Evolutionary conservation across 164 flowering plant genomes (phyloP), one percentile per base, ranked within the genome.

Genomic region (Magnolia kwangsiensis): DNA sequence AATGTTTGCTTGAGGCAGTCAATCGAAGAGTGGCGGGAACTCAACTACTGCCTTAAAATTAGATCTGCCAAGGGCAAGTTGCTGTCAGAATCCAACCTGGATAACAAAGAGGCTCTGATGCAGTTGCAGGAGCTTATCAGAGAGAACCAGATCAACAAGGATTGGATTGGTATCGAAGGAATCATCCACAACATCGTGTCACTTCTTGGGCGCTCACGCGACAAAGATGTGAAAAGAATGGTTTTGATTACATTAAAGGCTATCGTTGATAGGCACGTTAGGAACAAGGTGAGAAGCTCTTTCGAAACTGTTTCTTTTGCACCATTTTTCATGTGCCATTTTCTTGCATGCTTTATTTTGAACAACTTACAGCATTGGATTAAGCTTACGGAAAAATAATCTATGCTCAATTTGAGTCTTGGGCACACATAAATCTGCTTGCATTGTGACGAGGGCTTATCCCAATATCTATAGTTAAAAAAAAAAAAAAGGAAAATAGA

Each of bases 11-110:
- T 91, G 70, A 89, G 91, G 55, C 88, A 84, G 76, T 88, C 92
- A 24, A 91, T 91, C 63, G 87, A 89, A 69, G 96, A 91, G 80
- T 91, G 96, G 96, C 80, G 85, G 78, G 93, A 91, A 79, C 88
- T 84, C n/a, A 91, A 89, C 70, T 91, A 86, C 71, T 90, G 93
- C 77, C 87, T 86, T 51, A 80, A 77, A 72, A 88, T 91, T 29
- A 87, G 89, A 80, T 83, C 85, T 78, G 85, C 84, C 74, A 87
- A 82, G 80, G 78, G 63, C 13, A 88, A 83, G 68, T 72, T 91
- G 78, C 74, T 74, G 9, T 83, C 85, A 11, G 85, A 77, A 59
- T 66, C 50, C 1, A 88, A 86, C 51, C 77, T 72, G 3, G 67
- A 71, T 66, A 73, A 83, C 72, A 72, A 78, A 78, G 92, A 87